Evolutionary conservation across 805 yeast genomes (phyloP), one percentile per base, ranked within the genome.

Genomic region (Starmerella bacillaris): DNA sequence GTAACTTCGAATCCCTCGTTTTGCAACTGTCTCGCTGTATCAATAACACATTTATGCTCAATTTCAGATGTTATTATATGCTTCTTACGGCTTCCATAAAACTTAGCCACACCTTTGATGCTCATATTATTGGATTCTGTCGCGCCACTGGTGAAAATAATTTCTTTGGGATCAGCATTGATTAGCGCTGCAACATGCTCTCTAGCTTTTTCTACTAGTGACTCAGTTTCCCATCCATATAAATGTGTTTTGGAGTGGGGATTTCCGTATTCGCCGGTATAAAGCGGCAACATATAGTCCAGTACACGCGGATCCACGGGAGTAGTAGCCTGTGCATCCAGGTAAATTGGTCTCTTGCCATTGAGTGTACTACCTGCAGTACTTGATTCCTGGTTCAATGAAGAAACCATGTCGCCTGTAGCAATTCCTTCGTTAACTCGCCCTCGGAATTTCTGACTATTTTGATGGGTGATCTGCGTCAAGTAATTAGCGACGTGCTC

Each of bases 221-320:
- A 70, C 39, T 86, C 94, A 3, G 98, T 79, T 60, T 89, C 99
- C 99, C 99, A 89, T 24, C 99, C 99, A 55, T 86, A 89, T 4
- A 93, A 70, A 54, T 89, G 99, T 2, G 98, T 89, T 39, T 89
- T 73, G 4, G 94, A 82, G 59, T 89, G 99, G 17, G 99, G 99
- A 56, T 89, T 89, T 42, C 99, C 99, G 54, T 82, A 89, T 38
- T 80, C 64, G 3, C 96, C 96, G 2, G 96, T 86, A 45, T 51
- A 53, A 43, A 48, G 53, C 30, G 50, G 53, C 35, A 56, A 44
- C 59, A 56, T 56, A 32, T 34, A 47, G 40, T 56, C 61, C 46
- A 89, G 59, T 7, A 89, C 99, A 37, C 99, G 67, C 21, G 98
- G 98, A 54, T 89, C 99, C 1, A 89, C 78, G 19, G 96, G 98